Conservation (phyloP, 1,284 basidiomycete genomes). For the Trichosporon coremiiforme region DNA sequence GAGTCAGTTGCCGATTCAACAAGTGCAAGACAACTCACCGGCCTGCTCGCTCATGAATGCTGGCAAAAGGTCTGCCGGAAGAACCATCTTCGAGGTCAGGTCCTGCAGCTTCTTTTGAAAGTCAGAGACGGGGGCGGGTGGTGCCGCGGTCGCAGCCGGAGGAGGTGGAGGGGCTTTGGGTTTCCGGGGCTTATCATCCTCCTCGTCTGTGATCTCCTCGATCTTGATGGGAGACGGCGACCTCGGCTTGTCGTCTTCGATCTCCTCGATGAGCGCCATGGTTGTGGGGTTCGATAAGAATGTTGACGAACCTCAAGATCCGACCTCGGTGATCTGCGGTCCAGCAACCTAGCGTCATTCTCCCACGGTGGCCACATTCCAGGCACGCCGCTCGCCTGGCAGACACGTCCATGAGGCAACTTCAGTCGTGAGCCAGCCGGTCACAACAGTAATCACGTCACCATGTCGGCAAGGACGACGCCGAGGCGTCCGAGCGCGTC, state of each 20-base stretch:
- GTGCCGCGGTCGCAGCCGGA: slow-evolving; percentile 27
- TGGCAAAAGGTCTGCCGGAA: slow-evolving; percentile 40
- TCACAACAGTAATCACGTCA: neutral
- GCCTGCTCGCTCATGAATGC: slow-evolving; percentile 35
- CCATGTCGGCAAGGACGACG: slow-evolving; percentile 23
- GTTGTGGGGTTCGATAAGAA: slow-evolving; percentile 1
- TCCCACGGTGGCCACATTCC: slow-evolving; percentile 26
- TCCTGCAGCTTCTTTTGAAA: neutral
- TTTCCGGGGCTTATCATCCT: neutral
- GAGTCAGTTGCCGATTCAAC: slow-evolving; percentile 7
- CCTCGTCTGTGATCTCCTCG: slow-evolving; percentile 34
- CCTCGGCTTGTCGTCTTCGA: slow-evolving; percentile 31
- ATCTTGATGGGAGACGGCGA: slow-evolving; percentile 17
- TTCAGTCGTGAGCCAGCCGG: neutral
- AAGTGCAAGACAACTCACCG: slow-evolving; percentile 26
- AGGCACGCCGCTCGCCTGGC: neutral
- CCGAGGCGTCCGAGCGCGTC: slow-evolving; percentile 20
- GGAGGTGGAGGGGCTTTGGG: neutral
- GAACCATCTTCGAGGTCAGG: slow-evolving; percentile 25
- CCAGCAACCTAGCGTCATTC: neutral
- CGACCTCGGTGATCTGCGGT: neutral
- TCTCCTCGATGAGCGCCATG: slow-evolving; percentile 48
- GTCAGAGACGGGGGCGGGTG: neutral
- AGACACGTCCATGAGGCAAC: slow-evolving; percentile 22
- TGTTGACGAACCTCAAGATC: neutral